These are phyloP conservation scores for Arxiozyma slooffiae DNA, from an alignment of 1,139 yeast genomes.

Conservation along the genomic window DNA sequence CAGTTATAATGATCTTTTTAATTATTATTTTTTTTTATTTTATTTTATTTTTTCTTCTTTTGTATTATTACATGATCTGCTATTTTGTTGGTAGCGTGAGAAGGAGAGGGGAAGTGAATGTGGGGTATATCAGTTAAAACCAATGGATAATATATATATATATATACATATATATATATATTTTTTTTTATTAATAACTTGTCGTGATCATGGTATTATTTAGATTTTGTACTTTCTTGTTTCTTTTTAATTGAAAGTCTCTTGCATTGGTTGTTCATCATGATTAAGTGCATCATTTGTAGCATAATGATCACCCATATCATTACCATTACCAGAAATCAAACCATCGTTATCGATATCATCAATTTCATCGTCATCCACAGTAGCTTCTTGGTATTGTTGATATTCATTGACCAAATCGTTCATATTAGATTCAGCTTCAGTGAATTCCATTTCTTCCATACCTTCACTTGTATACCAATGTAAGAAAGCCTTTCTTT, in stretches of 20 bases:
- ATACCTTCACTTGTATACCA: slow-evolving; percentile 94
- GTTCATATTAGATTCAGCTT: slow-evolving; percentile 73
- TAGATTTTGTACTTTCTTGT: too few species aligned
- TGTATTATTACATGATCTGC: not conserved
- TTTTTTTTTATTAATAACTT: not conserved
- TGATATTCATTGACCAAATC: slow-evolving; percentile 85
- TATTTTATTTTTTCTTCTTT: not conserved
- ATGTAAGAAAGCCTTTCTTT: slow-evolving; percentile 89
- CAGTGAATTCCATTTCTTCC: slow-evolving; percentile 90
- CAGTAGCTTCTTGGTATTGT: slow-evolving; percentile 80
- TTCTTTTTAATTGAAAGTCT: slow-evolving; percentile 13
- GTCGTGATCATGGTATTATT: too few species aligned
- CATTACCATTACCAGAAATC: slow-evolving; percentile 30
- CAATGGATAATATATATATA: not conserved
- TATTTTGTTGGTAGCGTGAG: not conserved
- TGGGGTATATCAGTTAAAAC: not conserved
- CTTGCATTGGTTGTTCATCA: slow-evolving; percentile 35
- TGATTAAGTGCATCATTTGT: slow-evolving; percentile 30
- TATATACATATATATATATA: too few species aligned
- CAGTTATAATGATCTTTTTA: too few species aligned
- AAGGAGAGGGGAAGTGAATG: not conserved
- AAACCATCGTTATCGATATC: slow-evolving; percentile 25
- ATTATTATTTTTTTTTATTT: too few species aligned
- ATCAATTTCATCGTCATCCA: slow-evolving; percentile 59
- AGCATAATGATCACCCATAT: slow-evolving; percentile 39